phyloP scores from a whole-genome alignment of 495 filamentous ascomycete genomes.

The Penicillium ucsense region DNA sequence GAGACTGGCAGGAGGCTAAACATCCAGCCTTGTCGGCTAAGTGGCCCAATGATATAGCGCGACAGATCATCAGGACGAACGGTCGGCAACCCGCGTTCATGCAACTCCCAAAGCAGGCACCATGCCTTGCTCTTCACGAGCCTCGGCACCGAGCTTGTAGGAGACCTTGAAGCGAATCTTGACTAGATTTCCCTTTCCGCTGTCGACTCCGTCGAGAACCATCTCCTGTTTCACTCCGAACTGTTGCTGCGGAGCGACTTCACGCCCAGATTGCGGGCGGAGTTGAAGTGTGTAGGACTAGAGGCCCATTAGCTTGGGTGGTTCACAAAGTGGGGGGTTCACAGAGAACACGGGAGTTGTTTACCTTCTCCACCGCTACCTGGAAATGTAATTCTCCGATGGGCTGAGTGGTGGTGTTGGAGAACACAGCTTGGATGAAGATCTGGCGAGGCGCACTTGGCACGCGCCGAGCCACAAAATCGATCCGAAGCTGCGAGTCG shows the following conservation, averaged over 20 bases:
- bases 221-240: constrained; percentile 79
- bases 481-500: constrained; percentile 42
- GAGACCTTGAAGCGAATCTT: constrained; percentile 83
- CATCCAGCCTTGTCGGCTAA: too few species aligned
- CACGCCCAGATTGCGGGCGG: constrained; percentile 71
- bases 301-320: not conserved
- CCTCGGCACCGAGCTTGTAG: constrained; percentile 59
- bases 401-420: constrained; percentile 60
- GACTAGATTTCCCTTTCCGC: constrained; percentile 61
- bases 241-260: constrained; percentile 60
- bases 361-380: constrained; percentile 85
- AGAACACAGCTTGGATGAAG: constrained; percentile 56
- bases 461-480: constrained; percentile 39
- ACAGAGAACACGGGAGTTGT: constrained; percentile 2
- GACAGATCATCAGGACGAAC: too few species aligned
- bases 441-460: constrained; percentile 36
- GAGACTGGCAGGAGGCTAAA: too few species aligned
- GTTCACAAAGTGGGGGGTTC: not conserved
- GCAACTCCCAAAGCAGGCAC: constrained; percentile 74
- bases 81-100: constrained; percentile 12
- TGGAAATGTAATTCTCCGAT: constrained; percentile 82
- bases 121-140: constrained; percentile 77
- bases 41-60: too few species aligned
- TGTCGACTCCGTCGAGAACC: constrained; percentile 59
- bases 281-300: constrained; percentile 69